Evolutionary conservation across 495 filamentous ascomycete species (phyloP), one percentile per base, ranked within the genome.

Genomic region (Podospora pseudocomata): DNA sequence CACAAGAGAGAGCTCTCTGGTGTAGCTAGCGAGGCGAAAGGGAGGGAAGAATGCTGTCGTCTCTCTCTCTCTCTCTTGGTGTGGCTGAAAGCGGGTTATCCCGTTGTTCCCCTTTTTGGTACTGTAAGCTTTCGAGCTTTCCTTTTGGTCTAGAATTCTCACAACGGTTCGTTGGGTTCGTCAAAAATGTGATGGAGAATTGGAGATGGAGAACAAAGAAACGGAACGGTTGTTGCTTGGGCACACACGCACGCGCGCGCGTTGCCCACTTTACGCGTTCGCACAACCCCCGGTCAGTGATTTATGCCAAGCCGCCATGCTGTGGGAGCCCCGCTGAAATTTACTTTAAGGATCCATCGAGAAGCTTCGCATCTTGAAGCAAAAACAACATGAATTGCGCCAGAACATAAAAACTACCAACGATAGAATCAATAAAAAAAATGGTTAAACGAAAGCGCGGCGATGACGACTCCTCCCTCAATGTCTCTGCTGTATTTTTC

Each of bases 401-500:
- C 23, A 34, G 23, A 62, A 62, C 20, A 62, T 11, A 11, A 61
- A 20, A 23, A 64, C 49, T 56, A 32, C 65, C 18, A 3, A 27
- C 5, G 20, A 54, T 30, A 0, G 26, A 66, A 57, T 13, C 5
- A 60, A 28, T n/a, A 28, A 74, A 23, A 23, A 23, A 68, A 15
- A 83, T 83, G 82, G 77, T 77, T 44, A 85, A 85, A 72, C 77
- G 83, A 65, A 85, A 85, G 70, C 77, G 83, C 63, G 70, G 73
- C 57, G 76, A 79, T 7, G 74, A 68, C 7, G 58, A 67, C 16
- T 49, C 39, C 39, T 49, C 39, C 1, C 39, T 49, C 15, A 49
- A 13, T 49, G 64, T 91, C 27, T 80, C 82, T 20, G 80, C 85
- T 60, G 85, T 87, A 55, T 81, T 93, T 68, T 75, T 83, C 13